Conservation (phyloP, 371 early-diverging fungal genomes). For the Actinomortierella ambigua region DNA sequence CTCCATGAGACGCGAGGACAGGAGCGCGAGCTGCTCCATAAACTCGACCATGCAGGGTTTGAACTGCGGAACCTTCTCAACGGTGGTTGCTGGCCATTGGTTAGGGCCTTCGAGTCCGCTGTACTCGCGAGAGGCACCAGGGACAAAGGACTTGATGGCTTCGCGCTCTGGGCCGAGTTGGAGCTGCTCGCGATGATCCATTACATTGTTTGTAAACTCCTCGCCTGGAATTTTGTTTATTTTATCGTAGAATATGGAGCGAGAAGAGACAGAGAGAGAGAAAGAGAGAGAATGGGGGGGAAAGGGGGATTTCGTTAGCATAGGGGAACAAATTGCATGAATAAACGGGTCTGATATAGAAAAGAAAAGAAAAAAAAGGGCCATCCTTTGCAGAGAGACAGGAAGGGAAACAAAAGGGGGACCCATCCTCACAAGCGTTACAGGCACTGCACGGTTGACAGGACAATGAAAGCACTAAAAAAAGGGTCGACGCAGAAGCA, state of each 20-base stretch:
- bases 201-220: slow-evolving; percentile 32
- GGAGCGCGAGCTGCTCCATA: slow-evolving; percentile 48
- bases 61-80: slow-evolving; percentile 49
- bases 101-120: slow-evolving; percentile 59
- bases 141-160: slow-evolving; percentile 13
- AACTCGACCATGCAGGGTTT: slow-evolving; percentile 48
- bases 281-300: not conserved
- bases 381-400: not conserved
- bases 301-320: not conserved
- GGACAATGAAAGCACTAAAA: too few species aligned
- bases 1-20: slow-evolving; percentile 51
- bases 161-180: slow-evolving; percentile 61
- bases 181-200: slow-evolving; percentile 57
- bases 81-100: slow-evolving; percentile 51
- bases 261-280: not conserved
- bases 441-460: too few species aligned
- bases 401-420: too few species aligned
- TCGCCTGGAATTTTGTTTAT: slow-evolving; percentile 9
- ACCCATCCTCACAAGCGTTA: too few species aligned
- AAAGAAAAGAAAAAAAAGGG: slow-evolving; percentile 3
- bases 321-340: not conserved
- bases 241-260: not conserved
- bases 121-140: slow-evolving; percentile 47
- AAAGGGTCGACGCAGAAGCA: too few species aligned
- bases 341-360: not conserved